Percentiles rank a stretch among this genome's conserved stretches.
phyloP scores from a whole-genome alignment of 441 rosid species.

The Corymbia citriodora region DNA sequence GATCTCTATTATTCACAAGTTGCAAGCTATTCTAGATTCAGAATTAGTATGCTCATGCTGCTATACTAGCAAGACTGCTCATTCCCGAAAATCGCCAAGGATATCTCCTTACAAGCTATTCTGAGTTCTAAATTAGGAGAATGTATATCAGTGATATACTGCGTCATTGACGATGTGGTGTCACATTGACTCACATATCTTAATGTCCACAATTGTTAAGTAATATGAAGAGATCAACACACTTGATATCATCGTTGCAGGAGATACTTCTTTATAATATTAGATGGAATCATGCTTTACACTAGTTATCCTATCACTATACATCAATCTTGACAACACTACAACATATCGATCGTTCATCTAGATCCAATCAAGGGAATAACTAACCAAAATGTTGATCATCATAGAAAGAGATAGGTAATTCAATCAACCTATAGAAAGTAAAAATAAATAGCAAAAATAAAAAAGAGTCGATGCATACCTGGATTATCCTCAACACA shows the following conservation, averaged over 20 bases:
- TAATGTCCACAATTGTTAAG: not conserved
- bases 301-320: not conserved
- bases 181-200: not conserved
- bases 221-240: not conserved
- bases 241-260: not conserved
- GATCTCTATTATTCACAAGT: not conserved
- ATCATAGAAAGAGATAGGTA: not conserved
- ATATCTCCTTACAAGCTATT: accelerated
- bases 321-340: accelerated
- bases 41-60: not conserved
- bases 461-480: not conserved
- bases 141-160: accelerated
- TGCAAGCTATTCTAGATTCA: not conserved
- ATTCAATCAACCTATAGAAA: not conserved
- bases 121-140: not conserved
- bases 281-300: not conserved
- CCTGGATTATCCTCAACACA: conserved; percentile 62
- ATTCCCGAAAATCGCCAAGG: not conserved
- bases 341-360: not conserved
- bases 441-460: not conserved
- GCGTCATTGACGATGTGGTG: accelerated
- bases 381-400: not conserved
- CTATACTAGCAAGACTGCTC: not conserved
- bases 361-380: not conserved
- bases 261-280: not conserved